A percentile compares a stretch with the other conserved stretches of the same genome.
Conservation (phyloP, 2,329 filamentous ascomycete genomes). For the Arthrobotrys sphaeroides region DNA sequence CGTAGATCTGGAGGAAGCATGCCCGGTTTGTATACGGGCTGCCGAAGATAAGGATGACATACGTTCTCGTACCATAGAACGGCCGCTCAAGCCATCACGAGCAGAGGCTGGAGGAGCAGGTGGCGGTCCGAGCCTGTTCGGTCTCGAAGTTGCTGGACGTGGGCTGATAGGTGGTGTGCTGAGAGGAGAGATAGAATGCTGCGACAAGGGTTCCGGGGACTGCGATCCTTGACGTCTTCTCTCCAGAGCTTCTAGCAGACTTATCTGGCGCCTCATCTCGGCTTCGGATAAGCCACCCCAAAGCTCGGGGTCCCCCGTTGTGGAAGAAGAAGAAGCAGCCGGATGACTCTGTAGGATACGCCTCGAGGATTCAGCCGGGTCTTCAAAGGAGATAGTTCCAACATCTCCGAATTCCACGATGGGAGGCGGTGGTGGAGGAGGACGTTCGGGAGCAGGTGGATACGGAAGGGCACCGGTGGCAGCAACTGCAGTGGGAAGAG, state of each 20-base stretch:
- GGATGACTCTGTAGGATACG: too few relatives aligned
- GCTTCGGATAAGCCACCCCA: constrained; percentile 47
- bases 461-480: too few relatives aligned
- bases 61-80: too few relatives aligned
- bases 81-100: too few relatives aligned
- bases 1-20: neutral
- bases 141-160: neutral
- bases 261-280: constrained; percentile 42
- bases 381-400: too few relatives aligned
- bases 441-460: too few relatives aligned
- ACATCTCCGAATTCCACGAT: too few relatives aligned
- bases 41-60: neutral
- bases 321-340: neutral
- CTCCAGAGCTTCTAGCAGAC: constrained; percentile 28
- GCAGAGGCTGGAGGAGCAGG: neutral
- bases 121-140: neutral
- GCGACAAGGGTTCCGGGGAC: neutral
- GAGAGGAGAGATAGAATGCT: neutral
- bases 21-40: neutral
- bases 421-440: too few relatives aligned
- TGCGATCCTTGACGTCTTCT: constrained; percentile 5
- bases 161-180: neutral
- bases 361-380: too few relatives aligned
- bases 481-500: neutral
- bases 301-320: neutral